phyloP scores from a whole-genome alignment of 306 rosid species.

The Fagus sylvatica region DNA sequence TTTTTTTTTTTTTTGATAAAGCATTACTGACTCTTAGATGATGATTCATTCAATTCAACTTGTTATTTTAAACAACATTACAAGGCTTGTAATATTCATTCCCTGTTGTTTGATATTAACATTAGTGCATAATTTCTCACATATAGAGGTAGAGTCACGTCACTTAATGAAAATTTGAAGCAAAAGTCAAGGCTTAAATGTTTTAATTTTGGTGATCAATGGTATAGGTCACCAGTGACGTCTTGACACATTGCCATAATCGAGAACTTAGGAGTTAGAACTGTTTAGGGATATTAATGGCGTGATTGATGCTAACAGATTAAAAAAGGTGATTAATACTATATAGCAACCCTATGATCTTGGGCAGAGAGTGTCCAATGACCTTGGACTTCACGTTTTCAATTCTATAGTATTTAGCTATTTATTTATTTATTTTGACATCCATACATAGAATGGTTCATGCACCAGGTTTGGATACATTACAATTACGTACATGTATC shows the following conservation, averaged over 20 bases:
- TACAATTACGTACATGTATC: not conserved
- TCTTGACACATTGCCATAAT: not conserved
- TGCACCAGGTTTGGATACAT: not conserved
- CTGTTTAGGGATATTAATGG: conserved; percentile 7
- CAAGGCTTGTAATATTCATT: not conserved
- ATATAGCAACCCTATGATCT: not conserved
- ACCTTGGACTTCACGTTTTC: not conserved
- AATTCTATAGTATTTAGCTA: not conserved
- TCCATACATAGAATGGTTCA: not conserved
- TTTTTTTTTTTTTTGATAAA: too few relatives aligned
- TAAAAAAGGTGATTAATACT: not conserved
- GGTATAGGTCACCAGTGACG: conserved; percentile 7
- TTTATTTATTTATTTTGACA: too few relatives aligned
- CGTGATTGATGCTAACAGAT: conserved; percentile 11
- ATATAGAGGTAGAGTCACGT: too few relatives aligned
- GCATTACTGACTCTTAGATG: not conserved
- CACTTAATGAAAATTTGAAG: not conserved
- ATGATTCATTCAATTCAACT: not conserved
- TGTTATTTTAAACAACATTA: not conserved
- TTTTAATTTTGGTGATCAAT: too few relatives aligned
- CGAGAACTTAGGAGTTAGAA: not conserved
- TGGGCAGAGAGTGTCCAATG: not conserved
- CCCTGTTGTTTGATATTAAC: not conserved
- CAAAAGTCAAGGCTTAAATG: too few relatives aligned
- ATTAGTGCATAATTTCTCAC: not conserved